These are phyloP conservation scores for Medicago ruthenica DNA, from an alignment of 306 rosid species.

Conservation along the genomic window DNA sequence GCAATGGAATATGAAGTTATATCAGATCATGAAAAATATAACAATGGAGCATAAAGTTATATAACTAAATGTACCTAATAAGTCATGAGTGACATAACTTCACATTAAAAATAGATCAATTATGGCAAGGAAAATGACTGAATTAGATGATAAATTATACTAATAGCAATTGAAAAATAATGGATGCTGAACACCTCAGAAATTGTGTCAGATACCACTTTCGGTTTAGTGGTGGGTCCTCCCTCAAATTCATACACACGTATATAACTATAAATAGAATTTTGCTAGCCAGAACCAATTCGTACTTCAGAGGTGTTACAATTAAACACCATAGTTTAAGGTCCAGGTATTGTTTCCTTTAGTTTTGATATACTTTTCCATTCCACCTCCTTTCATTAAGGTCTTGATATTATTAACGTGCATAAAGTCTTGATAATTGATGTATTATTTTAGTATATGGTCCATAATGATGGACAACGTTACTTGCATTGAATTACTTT, in stretches of 20 bases:
- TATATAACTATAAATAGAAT: conserved; percentile 19
- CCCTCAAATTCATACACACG: not conserved
- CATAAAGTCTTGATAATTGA: not conserved
- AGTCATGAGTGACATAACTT: not conserved
- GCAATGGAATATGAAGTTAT: conserved; percentile 19
- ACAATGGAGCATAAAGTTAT: not conserved
- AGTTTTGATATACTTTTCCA: not conserved
- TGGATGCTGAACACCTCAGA: conserved; percentile 47
- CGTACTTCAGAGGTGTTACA: conserved; percentile 12
- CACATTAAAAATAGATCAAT: conserved; percentile 18
- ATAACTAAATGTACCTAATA: not conserved
- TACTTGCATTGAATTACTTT: conserved; percentile 37
- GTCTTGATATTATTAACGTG: conserved; percentile 20
- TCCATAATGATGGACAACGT: conserved; percentile 32
- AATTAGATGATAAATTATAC: not conserved
- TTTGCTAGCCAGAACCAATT: conserved; percentile 15
- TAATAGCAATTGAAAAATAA: conserved; percentile 10
- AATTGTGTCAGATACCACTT: conserved; percentile 43
- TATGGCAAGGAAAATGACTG: conserved; percentile 27
- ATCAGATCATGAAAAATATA: not conserved
- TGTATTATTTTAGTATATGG: conserved; percentile 25
- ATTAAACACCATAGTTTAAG: conserved; percentile 30
- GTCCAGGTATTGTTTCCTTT: conserved; percentile 35
- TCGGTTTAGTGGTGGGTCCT: conserved; percentile 46
- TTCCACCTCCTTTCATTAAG: conserved; percentile 2